These are phyloP conservation scores for Cryphonectria radicalis DNA, from an alignment of 2,329 filamentous ascomycete species.

Conservation along the genomic window DNA sequence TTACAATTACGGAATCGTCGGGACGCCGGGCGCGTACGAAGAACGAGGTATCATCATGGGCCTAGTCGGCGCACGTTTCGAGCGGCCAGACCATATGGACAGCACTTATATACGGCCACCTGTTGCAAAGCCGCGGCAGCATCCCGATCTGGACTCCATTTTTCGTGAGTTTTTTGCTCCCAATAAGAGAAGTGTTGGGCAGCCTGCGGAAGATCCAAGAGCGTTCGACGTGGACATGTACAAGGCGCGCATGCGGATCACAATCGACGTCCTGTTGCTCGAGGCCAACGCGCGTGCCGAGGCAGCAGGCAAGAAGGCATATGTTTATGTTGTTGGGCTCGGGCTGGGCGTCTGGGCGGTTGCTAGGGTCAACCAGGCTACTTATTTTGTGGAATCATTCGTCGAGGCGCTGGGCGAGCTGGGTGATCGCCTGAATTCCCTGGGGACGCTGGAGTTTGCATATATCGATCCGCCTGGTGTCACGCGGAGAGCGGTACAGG, in stretches of 20 bases:
- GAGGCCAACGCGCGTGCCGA: conserved; percentile 37
- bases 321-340: conserved; percentile 40
- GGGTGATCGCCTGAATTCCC: background rate
- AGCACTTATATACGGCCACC: conserved; percentile 21
- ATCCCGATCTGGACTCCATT: conserved; percentile 18
- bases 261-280: conserved; percentile 36
- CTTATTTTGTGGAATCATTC: conserved; percentile 14
- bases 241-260: conserved; percentile 36
- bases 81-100: conserved; percentile 39
- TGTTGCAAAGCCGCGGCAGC: conserved; percentile 23
- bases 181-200: background rate
- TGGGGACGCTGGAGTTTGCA: conserved; percentile 15
- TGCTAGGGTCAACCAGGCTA: conserved; percentile 22
- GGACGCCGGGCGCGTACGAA: conserved; percentile 32
- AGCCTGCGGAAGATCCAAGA: background rate
- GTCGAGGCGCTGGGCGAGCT: conserved; percentile 1
- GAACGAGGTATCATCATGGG: conserved; percentile 39
- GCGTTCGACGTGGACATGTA: conserved; percentile 36
- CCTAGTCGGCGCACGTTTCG: conserved; percentile 40
- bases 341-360: conserved; percentile 38
- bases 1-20: conserved; percentile 28
- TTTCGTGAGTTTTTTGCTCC: conserved; percentile 2
- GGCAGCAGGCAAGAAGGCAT: conserved; percentile 32
- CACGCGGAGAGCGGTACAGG: background rate
- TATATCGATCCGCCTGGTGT: background rate